Evolutionary conservation across 345 rosid species (phyloP).

Genomic region (Populus tremula): DNA sequence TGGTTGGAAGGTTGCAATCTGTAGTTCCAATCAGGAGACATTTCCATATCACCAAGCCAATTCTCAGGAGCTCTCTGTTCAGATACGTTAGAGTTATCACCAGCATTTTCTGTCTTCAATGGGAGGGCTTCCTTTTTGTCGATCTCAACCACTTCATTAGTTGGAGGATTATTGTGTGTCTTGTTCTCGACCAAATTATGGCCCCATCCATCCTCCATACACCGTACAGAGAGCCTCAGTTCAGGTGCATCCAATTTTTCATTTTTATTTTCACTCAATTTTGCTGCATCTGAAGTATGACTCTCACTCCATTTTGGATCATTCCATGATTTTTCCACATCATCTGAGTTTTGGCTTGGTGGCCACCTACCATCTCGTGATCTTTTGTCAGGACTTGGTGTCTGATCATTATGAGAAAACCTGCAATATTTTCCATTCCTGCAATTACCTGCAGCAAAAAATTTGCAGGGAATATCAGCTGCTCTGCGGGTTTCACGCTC

Average conservation of each 20-base stretch:
- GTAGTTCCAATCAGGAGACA: constrained; percentile 88
- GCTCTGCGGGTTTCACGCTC: constrained; percentile 49
- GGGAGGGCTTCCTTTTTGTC: constrained; percentile 22
- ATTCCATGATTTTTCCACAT: constrained; percentile 38
- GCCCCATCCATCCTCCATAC: constrained; percentile 36
- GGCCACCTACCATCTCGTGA: constrained; percentile 39
- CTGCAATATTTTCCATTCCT: constrained; percentile 76
- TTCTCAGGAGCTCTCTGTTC: constrained; percentile 46
- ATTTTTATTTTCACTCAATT: constrained; percentile 29
- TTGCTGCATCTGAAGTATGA: constrained; percentile 30
- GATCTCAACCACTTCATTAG: constrained; percentile 24
- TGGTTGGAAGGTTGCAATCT: constrained; percentile 39
- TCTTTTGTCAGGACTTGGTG: constrained; percentile 54
- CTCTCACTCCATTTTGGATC: constrained; percentile 39
- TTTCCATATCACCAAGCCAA: constrained; percentile 63
- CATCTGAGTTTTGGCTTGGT: constrained; percentile 32
- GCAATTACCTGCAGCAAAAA: constrained; percentile 78
- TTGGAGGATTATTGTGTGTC: constrained; percentile 19
- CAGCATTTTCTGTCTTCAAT: constrained; percentile 33
- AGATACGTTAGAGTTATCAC: constrained; percentile 20
- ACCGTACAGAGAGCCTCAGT: constrained; percentile 32
- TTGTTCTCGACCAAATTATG: constrained; percentile 26
- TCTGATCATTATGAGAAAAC: constrained; percentile 61
- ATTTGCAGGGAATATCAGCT: constrained; percentile 63
- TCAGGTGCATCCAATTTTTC: constrained; percentile 30